Conservation (phyloP, 2,329 filamentous ascomycete genomes). For the Chaetomium globosum region DNA sequence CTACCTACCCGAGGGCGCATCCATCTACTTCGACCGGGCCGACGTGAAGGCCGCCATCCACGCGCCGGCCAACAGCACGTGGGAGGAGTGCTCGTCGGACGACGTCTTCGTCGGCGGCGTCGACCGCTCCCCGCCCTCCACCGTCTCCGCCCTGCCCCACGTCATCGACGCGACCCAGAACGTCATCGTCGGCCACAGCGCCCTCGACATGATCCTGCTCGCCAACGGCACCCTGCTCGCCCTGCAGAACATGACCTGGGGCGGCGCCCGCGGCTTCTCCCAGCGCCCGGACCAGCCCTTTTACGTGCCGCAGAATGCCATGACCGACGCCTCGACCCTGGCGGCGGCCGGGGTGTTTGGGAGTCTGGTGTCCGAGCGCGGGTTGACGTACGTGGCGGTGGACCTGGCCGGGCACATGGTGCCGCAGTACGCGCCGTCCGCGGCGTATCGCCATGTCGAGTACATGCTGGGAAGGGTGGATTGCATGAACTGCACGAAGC, state of each 20-base stretch:
- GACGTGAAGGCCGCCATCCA: constrained; percentile 75
- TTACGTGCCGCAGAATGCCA: constrained; percentile 67
- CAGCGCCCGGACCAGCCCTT: constrained; percentile 61
- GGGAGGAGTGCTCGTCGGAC: constrained; percentile 34
- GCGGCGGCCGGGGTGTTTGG: constrained; percentile 66
- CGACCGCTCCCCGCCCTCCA: constrained; percentile 59
- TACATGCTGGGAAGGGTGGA: constrained; percentile 72
- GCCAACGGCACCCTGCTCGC: constrained; percentile 70
- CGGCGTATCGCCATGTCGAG: constrained; percentile 72
- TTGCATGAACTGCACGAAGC: constrained; percentile 49
- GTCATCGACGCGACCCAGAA: constrained; percentile 74
- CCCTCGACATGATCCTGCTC: constrained; percentile 68
- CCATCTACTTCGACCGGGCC: constrained; percentile 69
- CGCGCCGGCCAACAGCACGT: constrained; percentile 62
- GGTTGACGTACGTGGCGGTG: constrained; percentile 70
- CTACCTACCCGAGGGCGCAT: constrained; percentile 65
- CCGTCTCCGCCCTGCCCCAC: constrained; percentile 62
- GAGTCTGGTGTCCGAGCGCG: constrained; percentile 70
- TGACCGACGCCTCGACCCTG: constrained; percentile 39
- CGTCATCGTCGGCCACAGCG: constrained; percentile 73
- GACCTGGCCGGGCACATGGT: constrained; percentile 68
- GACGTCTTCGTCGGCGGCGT: constrained; percentile 46
- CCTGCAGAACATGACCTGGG: constrained; percentile 83
- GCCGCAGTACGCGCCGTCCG: constrained; percentile 68
- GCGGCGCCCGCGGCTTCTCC: constrained; percentile 71